Evolutionary conservation across 163 green algal species (phyloP).

Genomic region (Scenedesmus sp.): DNA sequence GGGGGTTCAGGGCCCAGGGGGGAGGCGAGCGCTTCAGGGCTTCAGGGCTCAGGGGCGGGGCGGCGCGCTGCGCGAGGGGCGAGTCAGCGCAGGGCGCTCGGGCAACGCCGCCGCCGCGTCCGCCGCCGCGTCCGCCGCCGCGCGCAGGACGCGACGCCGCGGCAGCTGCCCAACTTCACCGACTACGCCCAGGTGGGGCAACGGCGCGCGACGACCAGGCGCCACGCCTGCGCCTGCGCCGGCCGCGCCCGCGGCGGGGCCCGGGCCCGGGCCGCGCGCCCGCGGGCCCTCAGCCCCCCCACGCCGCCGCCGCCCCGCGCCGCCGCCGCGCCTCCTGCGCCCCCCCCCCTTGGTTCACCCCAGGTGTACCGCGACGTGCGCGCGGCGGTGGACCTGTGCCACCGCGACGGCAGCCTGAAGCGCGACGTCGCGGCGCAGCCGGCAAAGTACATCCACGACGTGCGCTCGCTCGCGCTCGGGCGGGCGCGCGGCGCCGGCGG

Average conservation of each 20-base stretch:
- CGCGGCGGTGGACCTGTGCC: slow-evolving; percentile 94
- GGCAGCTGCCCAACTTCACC: slow-evolving; percentile 28
- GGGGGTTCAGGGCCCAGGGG: not conserved
- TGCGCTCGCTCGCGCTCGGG: slow-evolving; percentile 11
- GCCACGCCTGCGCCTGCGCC: too few species aligned
- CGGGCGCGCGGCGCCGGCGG: too few species aligned
- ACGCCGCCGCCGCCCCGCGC: too few species aligned
- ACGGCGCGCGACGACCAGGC: too few species aligned
- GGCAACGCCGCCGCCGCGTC: too few species aligned
- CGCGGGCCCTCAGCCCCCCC: too few species aligned
- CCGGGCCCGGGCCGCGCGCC: too few species aligned
- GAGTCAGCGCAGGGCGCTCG: not conserved
- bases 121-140: too few species aligned
- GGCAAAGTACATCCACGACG: slow-evolving; percentile 89
- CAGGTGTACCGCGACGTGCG: slow-evolving; percentile 90
- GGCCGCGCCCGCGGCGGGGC: too few species aligned
- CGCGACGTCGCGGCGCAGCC: slow-evolving; percentile 88
- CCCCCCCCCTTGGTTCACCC: too few species aligned
- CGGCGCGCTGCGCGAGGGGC: not conserved
- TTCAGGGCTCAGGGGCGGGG: too few species aligned
- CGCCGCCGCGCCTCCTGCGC: too few species aligned
- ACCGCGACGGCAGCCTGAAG: slow-evolving; percentile 97
- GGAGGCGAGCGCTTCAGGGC: not conserved
- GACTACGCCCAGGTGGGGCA: slow-evolving; percentile 24
- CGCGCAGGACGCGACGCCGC: slow-evolving; percentile 24